Evolutionary conservation across 371 early-diverging fungal genomes (phyloP).

Genomic region (Rhizomucor miehei): DNA sequence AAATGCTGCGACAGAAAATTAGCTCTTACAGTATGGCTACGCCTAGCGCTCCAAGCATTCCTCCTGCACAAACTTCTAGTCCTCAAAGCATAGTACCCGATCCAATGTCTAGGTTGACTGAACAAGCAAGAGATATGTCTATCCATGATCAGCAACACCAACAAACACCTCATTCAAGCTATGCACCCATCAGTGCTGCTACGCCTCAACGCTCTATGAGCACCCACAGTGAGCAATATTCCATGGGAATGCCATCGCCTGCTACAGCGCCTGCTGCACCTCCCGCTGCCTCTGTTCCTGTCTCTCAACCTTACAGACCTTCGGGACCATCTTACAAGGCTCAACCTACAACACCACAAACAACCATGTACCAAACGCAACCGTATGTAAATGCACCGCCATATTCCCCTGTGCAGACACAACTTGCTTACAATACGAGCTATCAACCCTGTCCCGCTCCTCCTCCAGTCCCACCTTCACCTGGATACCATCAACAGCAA

Average conservation of each 20-base stretch:
- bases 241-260: slow-evolving; percentile 10
- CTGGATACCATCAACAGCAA: slow-evolving; percentile 5
- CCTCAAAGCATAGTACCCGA: slow-evolving; percentile 3
- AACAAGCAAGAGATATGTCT: slow-evolving; percentile 31
- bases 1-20: slow-evolving; percentile 70
- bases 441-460: neutral
- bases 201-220: neutral
- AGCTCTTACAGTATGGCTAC: slow-evolving; percentile 31
- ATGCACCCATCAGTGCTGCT: neutral
- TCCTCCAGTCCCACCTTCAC: neutral
- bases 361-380: neutral
- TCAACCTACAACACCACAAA: neutral
- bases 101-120: slow-evolving; percentile 28
- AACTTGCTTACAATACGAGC: slow-evolving; percentile 1
- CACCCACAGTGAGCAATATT: neutral
- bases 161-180: neutral
- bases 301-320: neutral
- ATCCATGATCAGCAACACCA: slow-evolving; percentile 12
- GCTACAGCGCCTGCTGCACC: slow-evolving; percentile 5
- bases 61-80: neutral
- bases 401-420: slow-evolving; percentile 13
- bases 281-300: neutral
- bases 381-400: slow-evolving; percentile 11
- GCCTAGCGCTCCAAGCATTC: slow-evolving; percentile 9
- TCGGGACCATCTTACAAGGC: neutral